Evolutionary conservation across 2,329 filamentous ascomycete genomes (phyloP), one percentile per base, ranked within the genome.

Genomic region (Ceratocystis colombiana): DNA sequence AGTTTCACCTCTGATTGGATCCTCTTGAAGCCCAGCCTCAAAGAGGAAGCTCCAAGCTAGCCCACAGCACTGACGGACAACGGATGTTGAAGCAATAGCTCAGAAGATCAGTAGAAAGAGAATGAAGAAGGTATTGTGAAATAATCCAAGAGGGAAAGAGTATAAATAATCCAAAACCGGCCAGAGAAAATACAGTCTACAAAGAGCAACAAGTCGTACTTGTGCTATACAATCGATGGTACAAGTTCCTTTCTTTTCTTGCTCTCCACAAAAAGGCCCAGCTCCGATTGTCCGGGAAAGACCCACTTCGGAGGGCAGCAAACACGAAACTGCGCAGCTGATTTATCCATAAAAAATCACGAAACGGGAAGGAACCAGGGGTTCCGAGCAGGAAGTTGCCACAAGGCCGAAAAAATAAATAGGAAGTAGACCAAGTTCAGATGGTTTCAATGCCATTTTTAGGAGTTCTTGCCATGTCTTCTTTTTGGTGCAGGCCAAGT

Each of bases 351-450:
- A 57, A 22, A 57, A 57, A 57, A 57, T 15, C 15, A 57, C 53
- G 15, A 57, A 57, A 57, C 53, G 53, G 53, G 53, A 57, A 57
- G 53, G 53, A 57, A 57, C 53, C 53, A 57, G 53, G 53, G 53
- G 53, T 28, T 28, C 25, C 53, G 53, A 57, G 53, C 25, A 30
- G 25, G 22, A 30, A 57, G 22, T 57, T 30, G 15, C 53, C 53
- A 57, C 53, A 57, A 30, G 12, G 12, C 53, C 53, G 22, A 22
- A 28, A 22, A 22, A 28, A 17, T 28, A 57, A 30, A n/a, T 7
- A 22, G 46, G 22, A 50, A 57, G 53, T 57, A 22, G 53, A 28
- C 17, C 53, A 17, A 57, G 22, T 57, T 57, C 53, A 30, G 53
- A 57, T 30, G 53, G 30, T 28, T 37, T 30, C 12, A 8, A 57